Evolutionary conservation across 2,329 filamentous ascomycete genomes (phyloP).

Genomic region (Monosporascus sp.): DNA sequence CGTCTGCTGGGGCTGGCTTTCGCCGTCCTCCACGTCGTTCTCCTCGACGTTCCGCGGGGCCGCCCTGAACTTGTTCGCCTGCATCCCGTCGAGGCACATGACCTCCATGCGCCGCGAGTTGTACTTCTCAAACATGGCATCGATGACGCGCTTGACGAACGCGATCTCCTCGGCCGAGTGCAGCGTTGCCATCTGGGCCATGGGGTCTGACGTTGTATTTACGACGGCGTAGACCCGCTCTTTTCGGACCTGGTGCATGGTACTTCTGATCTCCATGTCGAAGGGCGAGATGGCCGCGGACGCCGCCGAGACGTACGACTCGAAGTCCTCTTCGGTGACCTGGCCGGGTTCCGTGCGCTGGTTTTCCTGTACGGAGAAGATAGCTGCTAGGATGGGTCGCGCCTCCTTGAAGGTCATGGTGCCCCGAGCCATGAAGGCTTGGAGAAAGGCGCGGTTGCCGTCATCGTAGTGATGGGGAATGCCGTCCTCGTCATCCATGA

Average conservation of each 20-base stretch:
- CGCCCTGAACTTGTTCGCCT: slow-evolving; percentile 66
- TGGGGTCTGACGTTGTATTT: slow-evolving; percentile 77
- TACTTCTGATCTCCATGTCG: slow-evolving; percentile 81
- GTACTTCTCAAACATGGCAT: slow-evolving; percentile 85
- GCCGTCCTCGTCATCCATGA: slow-evolving; percentile 26
- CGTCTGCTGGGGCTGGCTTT: slow-evolving; percentile 26
- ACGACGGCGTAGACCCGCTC: slow-evolving; percentile 75
- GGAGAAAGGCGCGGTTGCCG: slow-evolving; percentile 80
- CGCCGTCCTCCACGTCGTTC: slow-evolving; percentile 24
- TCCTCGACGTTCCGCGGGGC: slow-evolving; percentile 34
- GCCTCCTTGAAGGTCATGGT: slow-evolving; percentile 71
- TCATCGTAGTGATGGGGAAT: slow-evolving; percentile 42
- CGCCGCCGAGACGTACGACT: slow-evolving; percentile 62
- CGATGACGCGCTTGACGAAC: slow-evolving; percentile 81
- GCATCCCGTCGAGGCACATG: slow-evolving; percentile 73
- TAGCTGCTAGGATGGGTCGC: slow-evolving; percentile 68
- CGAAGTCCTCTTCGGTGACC: slow-evolving; percentile 63
- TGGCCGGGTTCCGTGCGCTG: slow-evolving; percentile 44
- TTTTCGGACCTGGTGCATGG: slow-evolving; percentile 60
- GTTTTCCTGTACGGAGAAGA: slow-evolving; percentile 53
- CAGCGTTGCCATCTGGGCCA: slow-evolving; percentile 82
- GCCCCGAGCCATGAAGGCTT: slow-evolving; percentile 76
- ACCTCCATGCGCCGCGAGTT: slow-evolving; percentile 77
- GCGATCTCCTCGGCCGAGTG: slow-evolving; percentile 79
- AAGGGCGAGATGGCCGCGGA: slow-evolving; percentile 70